Percentiles rank a stretch among this genome's conserved stretches.
Evolutionary conservation across 257 asterid genomes (phyloP).

Genomic region (Fraxinus excelsior): DNA sequence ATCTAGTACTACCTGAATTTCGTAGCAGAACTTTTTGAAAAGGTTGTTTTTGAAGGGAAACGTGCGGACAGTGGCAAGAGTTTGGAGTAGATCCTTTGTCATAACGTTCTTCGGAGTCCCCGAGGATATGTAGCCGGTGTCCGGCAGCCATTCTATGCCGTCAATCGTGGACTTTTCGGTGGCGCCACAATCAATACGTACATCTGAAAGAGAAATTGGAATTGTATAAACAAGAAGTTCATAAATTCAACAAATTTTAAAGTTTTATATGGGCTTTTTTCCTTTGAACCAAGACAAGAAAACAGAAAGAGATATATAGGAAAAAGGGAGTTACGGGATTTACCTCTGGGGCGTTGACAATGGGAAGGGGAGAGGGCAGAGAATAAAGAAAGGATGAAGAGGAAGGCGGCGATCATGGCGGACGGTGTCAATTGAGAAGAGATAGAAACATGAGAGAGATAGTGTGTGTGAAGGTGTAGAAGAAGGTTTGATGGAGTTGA

Average conservation of each 20-base stretch:
- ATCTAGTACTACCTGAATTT: slow-evolving; percentile 47
- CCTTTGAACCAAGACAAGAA: background rate
- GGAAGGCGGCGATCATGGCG: slow-evolving; percentile 35
- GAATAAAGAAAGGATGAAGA: slow-evolving; percentile 39
- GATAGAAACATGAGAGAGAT: slow-evolving; percentile 25
- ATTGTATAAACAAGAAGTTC: background rate
- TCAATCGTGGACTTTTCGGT: slow-evolving; percentile 33
- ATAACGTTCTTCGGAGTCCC: slow-evolving; percentile 55
- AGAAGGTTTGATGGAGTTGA: slow-evolving; percentile 22
- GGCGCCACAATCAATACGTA: slow-evolving; percentile 75
- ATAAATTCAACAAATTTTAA: background rate
- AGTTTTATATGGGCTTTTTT: no score
- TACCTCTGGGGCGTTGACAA: slow-evolving; percentile 64
- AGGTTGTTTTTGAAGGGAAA: slow-evolving; percentile 58
- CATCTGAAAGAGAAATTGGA: slow-evolving; percentile 38
- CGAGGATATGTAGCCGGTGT: slow-evolving; percentile 45
- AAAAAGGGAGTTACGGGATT: background rate
- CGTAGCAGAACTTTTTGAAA: slow-evolving; percentile 83
- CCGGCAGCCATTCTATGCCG: slow-evolving; percentile 70
- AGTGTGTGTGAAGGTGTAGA: background rate
- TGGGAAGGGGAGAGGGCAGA: slow-evolving; percentile 35
- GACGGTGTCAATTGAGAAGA: background rate
- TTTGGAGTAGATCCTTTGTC: slow-evolving; percentile 27
- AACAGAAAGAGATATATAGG: background rate
- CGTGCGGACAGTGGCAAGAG: slow-evolving; percentile 69